Evolutionary conservation across 805 yeast genomes (phyloP).

Genomic region (Barnettozyma wickerhamii): DNA sequence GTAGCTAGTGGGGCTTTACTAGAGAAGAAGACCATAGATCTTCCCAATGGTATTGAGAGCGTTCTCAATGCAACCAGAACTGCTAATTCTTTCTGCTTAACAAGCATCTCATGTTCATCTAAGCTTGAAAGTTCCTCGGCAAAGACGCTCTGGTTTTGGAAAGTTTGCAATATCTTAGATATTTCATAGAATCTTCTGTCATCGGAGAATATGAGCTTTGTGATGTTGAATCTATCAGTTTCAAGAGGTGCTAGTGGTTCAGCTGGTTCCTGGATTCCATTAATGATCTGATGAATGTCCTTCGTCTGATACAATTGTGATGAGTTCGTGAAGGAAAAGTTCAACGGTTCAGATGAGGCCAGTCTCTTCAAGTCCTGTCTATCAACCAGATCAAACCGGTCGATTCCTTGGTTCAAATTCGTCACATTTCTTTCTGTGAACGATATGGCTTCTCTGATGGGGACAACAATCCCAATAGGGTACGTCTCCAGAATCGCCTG

Average conservation of each 20-base stretch:
- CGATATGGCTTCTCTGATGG: constrained; percentile 58
- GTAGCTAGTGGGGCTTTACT: constrained; percentile 76
- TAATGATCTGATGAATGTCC: constrained; percentile 38
- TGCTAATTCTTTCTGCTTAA: constrained; percentile 55
- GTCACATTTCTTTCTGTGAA: constrained; percentile 49
- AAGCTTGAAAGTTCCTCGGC: constrained; percentile 23
- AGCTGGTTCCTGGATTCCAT: constrained; percentile 39
- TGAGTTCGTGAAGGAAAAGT: constrained; percentile 4
- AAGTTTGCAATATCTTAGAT: constrained; percentile 64
- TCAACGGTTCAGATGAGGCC: neutral
- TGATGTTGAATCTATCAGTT: constrained; percentile 61
- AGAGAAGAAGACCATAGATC: constrained; percentile 67
- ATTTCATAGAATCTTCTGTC: constrained; percentile 82
- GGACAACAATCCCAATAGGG: constrained; percentile 68
- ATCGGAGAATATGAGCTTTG: constrained; percentile 65
- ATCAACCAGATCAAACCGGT: constrained; percentile 54
- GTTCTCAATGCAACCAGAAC: constrained; percentile 65
- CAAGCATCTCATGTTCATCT: constrained; percentile 52
- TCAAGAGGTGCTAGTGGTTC: constrained; percentile 56
- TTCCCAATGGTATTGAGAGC: constrained; percentile 69
- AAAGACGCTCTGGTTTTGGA: constrained; percentile 54
- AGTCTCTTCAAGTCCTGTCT: constrained; percentile 55
- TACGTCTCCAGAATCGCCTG: constrained; percentile 55
- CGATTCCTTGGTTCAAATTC: constrained; percentile 38
- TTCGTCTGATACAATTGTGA: constrained; percentile 24